Evolutionary conservation across 176 grass and related monocot genomes (phyloP), one percentile per base, ranked within the genome.

Genomic region (Saccharum spontaneum): DNA sequence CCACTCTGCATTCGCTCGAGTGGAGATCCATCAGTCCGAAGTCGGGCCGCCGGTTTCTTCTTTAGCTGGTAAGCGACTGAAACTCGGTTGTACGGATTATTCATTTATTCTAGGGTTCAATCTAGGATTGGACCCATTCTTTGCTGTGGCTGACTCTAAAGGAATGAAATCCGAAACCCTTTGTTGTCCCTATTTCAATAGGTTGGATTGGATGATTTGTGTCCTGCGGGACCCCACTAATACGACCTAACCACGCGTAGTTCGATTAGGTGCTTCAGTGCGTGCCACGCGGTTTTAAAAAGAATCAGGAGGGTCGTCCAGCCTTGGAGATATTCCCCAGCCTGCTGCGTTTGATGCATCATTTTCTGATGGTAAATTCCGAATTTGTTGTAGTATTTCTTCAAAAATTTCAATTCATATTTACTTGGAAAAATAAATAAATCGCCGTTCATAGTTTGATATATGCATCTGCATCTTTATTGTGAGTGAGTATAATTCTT

Each of bases 21-120:
- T 41, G 38, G 7, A 17, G 38, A 64, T 33, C 78, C 63, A 3
- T 33, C 62, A 7, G 1, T 16, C 30, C 12, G 44, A 68, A 50
- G 20, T 52, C 17, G 18, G 18, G 2, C 15, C 6, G 2, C 15
- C 6, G 30, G 44, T n/a, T 67, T 22, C 17, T 69, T 22, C 41
- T n/a, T n/a, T 4, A 1, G 38, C 8, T 10, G 7, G 79, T 69
- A 69, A 52, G 79, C 14, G 6, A 26, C 46, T 3, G 46, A 23
- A 24, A 7, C 45, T 69, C 31, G 18, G 44, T 8, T 15, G 28
- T 12, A 69, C 18, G 78, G 64, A 34, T n/a, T 50, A 10, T n/a
- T n/a, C n/a, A n/a, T n/a, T n/a, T n/a, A n/a, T 13, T 37, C 7
- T 69, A 81, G 79, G 79, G 46, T 81, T 81, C 31, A 13, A 38